Base-by-base conservation (phyloP, 768 basidiomycete genomes). In the Inosperma sp. region DNA sequence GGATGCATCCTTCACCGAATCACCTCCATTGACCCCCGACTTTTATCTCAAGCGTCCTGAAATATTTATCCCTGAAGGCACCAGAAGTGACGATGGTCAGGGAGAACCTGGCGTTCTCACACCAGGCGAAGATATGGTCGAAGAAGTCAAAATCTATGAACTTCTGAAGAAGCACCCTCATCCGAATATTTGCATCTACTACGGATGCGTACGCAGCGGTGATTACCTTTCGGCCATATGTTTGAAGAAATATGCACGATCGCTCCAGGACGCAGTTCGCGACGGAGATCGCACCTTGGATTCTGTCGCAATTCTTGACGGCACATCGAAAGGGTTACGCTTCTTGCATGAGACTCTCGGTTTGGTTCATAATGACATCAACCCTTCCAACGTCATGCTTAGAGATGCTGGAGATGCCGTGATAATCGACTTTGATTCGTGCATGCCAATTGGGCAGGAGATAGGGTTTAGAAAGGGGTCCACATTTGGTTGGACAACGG, bases 401-500 rank as follows among this genome's bases (percentile, higher is more conserved):
- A 95, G 97, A 66, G 93, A 96, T 62, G 76, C 79, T 42, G 95
- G 95, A 2, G 93, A 97, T 61, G 93, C 94, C 6, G 95, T 97
- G 66, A 75, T 98, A 55, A 97, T 88, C 1, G 95, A 98, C 65
- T 96, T 98, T 70, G 97, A 98, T 65, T 35, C 12, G 5, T 35
- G 34, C 12, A 17, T 13, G 13, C 34, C 5, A 13, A 35, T 35
- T 12, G 34, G 34, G 4, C 5, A 35, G 12, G 34, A 35, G 5
- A 13, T 35, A 14, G 34, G 12, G 34, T 17, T n/a, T n/a, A n/a
- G 34, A 12, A 35, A 35, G 12, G 34, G 34, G 17, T 13, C 14
- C 12, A 35, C 34, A 5, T 35, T 35, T 12, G 34, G 34, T 5
- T 35, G 34, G 34, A 17, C 17, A 4, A 35, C 5, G 12, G 17